phyloP scores from a whole-genome alignment of 306 rosid genomes.

The Lablab purpureus region DNA sequence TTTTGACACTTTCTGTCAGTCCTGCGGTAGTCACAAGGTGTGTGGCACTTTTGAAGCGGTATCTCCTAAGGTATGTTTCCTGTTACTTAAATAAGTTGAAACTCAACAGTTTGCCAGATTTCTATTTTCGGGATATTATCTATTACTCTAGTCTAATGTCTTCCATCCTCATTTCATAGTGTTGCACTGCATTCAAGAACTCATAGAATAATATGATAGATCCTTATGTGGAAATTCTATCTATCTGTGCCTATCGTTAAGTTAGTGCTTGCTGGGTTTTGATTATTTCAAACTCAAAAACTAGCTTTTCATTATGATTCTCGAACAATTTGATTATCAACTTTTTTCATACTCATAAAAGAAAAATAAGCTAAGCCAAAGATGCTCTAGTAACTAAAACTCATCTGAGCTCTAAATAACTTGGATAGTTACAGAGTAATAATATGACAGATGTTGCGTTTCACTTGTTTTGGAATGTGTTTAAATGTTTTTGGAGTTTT shows the following conservation, averaged over 20 bases:
- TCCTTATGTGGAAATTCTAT: no score
- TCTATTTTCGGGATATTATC: constrained; percentile 34
- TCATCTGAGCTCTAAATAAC: no score
- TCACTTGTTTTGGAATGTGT: not conserved
- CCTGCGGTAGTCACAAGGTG: constrained; percentile 98
- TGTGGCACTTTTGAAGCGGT: constrained; percentile 92
- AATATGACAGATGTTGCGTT: not conserved
- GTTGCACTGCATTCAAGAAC: no score
- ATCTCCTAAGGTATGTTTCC: constrained; percentile 81
- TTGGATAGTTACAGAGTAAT: not conserved
- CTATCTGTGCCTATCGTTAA: no score
- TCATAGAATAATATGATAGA: no score
- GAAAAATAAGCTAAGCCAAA: no score
- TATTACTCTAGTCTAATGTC: not conserved
- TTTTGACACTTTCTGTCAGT: constrained; percentile 61
- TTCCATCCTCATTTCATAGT: constrained; percentile 17
- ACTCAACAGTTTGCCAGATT: constrained; percentile 32
- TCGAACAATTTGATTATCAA: no score
- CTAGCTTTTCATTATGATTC: no score
- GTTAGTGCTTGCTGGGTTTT: no score
- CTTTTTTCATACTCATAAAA: no score
- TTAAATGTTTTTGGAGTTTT: not conserved
- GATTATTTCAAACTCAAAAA: no score
- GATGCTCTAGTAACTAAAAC: no score
- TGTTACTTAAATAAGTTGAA: constrained; percentile 24